Conservation (phyloP, 1,284 basidiomycete genomes). For the Flammula alnicola region DNA sequence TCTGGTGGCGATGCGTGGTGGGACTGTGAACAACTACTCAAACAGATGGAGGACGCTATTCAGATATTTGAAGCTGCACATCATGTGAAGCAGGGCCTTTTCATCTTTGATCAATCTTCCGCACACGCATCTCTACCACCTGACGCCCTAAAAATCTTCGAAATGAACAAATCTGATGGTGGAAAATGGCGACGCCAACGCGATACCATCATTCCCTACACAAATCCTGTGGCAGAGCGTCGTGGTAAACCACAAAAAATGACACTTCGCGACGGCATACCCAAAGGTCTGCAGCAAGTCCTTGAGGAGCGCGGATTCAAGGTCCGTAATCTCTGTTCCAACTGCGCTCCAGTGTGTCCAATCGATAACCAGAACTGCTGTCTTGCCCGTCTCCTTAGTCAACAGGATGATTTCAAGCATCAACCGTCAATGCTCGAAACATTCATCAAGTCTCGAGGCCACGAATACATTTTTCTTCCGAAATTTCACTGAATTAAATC, state of each 20-base stretch:
- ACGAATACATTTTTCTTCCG: slow-evolving; percentile 22
- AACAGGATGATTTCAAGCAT: slow-evolving; percentile 40
- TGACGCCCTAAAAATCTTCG: slow-evolving; percentile 36
- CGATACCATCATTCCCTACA: slow-evolving; percentile 36
- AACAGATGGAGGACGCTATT: slow-evolving; percentile 29
- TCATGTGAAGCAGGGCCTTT: slow-evolving; percentile 30
- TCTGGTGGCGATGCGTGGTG: slow-evolving; percentile 23
- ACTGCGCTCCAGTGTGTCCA: slow-evolving; percentile 33
- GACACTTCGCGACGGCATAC: slow-evolving; percentile 29
- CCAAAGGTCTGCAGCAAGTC: slow-evolving; percentile 37
- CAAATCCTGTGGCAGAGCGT: slow-evolving; percentile 28
- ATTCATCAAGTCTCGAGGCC: slow-evolving; percentile 9
- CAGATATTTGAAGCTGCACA: slow-evolving; percentile 30
- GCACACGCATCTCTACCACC: slow-evolving; percentile 32
- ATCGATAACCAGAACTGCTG: slow-evolving; percentile 37
- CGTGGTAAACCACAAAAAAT: slow-evolving; percentile 35
- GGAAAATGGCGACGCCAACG: slow-evolving; percentile 32
- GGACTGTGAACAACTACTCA: slow-evolving; percentile 27
- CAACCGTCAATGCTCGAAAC: slow-evolving; percentile 33
- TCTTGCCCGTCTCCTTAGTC: slow-evolving; percentile 33
- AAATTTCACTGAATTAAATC: slow-evolving; percentile 25
- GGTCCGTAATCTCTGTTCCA: slow-evolving; percentile 20
- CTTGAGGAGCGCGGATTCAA: slow-evolving; percentile 40
- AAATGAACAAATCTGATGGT: slow-evolving; percentile 39
- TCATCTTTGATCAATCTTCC: slow-evolving; percentile 41